Evolutionary conservation across 1,284 basidiomycete genomes (phyloP).

Genomic region (Ganoderma multipileum): DNA sequence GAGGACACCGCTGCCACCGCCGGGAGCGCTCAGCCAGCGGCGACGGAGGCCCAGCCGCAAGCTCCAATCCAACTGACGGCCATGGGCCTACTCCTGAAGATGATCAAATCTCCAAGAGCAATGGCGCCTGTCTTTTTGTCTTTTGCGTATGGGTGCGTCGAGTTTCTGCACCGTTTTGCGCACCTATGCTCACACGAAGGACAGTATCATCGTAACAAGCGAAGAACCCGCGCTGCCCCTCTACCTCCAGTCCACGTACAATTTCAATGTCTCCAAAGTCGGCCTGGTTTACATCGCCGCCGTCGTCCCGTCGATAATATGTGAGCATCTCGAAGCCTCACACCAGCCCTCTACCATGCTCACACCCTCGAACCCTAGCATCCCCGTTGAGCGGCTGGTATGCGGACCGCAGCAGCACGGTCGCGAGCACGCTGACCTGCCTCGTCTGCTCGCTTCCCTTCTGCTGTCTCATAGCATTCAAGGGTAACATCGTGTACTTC

Average conservation of each 20-base stretch:
- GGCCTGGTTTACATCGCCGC: constrained; percentile 77
- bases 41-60: not conserved
- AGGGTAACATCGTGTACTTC: constrained; percentile 62
- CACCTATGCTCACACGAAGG: not conserved
- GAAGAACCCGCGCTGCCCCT: constrained; percentile 74
- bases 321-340: constrained; percentile 41
- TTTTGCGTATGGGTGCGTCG: constrained; percentile 65
- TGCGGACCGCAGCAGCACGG: constrained; percentile 67
- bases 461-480: constrained; percentile 65
- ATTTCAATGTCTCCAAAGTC: constrained; percentile 64
- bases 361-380: constrained; percentile 44
- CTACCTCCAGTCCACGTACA: constrained; percentile 66
- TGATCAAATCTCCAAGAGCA: constrained; percentile 63
- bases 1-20: not conserved
- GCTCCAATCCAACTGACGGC: constrained; percentile 13
- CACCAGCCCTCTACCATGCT: constrained; percentile 10
- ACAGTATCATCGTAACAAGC: constrained; percentile 58
- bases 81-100: constrained; percentile 35
- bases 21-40: not conserved
- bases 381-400: constrained; percentile 68
- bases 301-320: constrained; percentile 71
- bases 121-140: constrained; percentile 57
- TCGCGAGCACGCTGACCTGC: constrained; percentile 58
- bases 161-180: constrained; percentile 2
- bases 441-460: constrained; percentile 69